These are phyloP conservation scores for Fusarium sp. DNA, from an alignment of 2,329 filamentous ascomycete genomes.

Conservation along the genomic window DNA sequence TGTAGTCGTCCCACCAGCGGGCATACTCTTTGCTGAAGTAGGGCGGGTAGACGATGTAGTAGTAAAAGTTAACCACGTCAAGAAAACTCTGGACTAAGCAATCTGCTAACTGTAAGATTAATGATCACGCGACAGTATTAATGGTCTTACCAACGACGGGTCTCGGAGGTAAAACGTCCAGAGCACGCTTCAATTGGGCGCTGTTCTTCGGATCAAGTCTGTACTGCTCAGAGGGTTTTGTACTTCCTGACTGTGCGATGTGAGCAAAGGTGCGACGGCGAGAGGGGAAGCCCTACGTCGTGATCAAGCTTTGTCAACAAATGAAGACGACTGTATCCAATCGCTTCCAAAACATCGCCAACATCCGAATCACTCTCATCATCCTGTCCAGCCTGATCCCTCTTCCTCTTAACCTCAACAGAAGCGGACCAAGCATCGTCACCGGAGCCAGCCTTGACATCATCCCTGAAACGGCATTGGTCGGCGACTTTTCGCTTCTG, in stretches of 20 bases:
- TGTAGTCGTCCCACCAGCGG: slow-evolving; percentile 21
- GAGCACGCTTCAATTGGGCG: background rate
- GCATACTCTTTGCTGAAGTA: slow-evolving; percentile 23
- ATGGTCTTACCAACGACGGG: slow-evolving; percentile 5
- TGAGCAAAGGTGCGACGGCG: background rate
- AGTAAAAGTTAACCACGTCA: slow-evolving; percentile 23
- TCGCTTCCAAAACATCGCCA: slow-evolving; percentile 17
- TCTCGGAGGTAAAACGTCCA: slow-evolving; percentile 6
- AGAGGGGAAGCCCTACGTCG: background rate
- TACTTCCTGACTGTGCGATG: background rate
- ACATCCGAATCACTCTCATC: slow-evolving; percentile 13
- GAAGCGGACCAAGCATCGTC: slow-evolving; percentile 15
- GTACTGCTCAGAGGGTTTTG: slow-evolving; percentile 16
- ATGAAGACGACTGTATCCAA: slow-evolving; percentile 18
- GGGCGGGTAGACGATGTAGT: slow-evolving; percentile 20
- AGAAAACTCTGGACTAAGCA: slow-evolving; percentile 12
- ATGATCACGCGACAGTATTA: background rate
- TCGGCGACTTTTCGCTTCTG: slow-evolving; percentile 23
- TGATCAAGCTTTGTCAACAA: slow-evolving; percentile 18
- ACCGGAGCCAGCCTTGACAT: background rate
- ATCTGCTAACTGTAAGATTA: background rate
- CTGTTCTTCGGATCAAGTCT: slow-evolving; percentile 4
- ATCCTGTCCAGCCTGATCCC: background rate
- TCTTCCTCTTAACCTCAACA: slow-evolving; percentile 17
- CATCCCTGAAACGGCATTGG: slow-evolving; percentile 19